These are phyloP conservation scores for Acanthamoeba royreba DNA, from an alignment of 208 protist genomes.

Conservation along the genomic window DNA sequence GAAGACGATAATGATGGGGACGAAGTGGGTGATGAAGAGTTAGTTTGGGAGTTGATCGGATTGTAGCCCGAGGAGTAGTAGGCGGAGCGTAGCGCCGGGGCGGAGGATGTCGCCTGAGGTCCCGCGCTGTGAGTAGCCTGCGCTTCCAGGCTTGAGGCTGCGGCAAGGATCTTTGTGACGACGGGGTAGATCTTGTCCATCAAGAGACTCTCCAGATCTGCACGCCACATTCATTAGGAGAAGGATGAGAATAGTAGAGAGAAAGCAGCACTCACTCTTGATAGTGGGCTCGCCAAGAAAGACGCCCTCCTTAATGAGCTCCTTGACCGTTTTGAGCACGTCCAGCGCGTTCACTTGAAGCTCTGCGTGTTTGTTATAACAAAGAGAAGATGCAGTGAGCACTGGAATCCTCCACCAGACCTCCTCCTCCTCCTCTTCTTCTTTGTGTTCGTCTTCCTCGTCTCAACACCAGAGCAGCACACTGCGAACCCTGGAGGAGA, in stretches of 20 bases:
- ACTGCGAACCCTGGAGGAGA: background rate
- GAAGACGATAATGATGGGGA: background rate
- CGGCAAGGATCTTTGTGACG: background rate
- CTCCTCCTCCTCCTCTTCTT: too few species aligned
- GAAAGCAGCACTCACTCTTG: too few species aligned
- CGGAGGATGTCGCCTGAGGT: background rate
- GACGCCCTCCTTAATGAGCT: background rate
- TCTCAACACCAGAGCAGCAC: background rate
- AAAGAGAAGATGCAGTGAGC: background rate
- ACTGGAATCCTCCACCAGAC: background rate
- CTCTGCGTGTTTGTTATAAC: background rate
- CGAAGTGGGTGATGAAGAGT: background rate
- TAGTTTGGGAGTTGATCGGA: background rate
- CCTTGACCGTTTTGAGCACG: background rate
- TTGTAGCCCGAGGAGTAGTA: constrained; percentile 6
- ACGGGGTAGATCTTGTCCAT: constrained; percentile 1
- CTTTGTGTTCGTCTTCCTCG: too few species aligned
- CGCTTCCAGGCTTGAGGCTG: background rate
- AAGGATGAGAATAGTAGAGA: background rate
- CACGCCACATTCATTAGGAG: background rate
- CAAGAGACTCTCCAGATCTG: background rate
- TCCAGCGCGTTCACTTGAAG: background rate
- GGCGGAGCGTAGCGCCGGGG: background rate
- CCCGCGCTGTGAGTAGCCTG: background rate
- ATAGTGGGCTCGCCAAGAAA: background rate